Evolutionary conservation across 2,329 filamentous ascomycete genomes (phyloP), one percentile per base, ranked within the genome.

Genomic region (Ramularia collo-cygni): DNA sequence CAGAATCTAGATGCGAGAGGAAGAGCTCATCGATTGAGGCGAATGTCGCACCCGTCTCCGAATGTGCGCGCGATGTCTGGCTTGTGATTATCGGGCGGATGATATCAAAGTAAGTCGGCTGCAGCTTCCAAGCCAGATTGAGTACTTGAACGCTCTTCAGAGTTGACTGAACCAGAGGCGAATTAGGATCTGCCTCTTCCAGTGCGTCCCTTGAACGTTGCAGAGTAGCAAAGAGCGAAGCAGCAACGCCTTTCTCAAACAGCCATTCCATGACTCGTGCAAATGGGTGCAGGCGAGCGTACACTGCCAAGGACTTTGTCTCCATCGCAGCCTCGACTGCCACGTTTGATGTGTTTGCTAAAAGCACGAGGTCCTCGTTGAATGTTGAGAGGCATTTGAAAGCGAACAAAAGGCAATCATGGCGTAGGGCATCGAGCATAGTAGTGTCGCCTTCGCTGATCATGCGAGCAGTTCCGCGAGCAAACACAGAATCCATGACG

Each of bases 231-330:
- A 95, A 90, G 2, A 98, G 66, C 10, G 82, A 77, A 49, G 76
- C 77, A 54, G 94, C 78, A 15, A 95, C 85, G 49, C 83, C 86
- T 56, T 93, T 86, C 58, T 94, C 95, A 64, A 94, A 95, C 64
- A 98, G 77, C 88, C 92, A 96, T 59, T 98, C 92, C 85, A 96
- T 95, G 12, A 94, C 82, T 43, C 93, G 79, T 3, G 85, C 81
- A 57, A 96, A 98, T 0, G 93, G 90, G 64, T 98, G 93, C 38
- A 95, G 75, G 16, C 80, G 78, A 43, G 92, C 79, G 59, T 98
- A 99, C 4, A 76, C 75, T 35, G 80, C 77, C 4, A 96, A 70
- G 40, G 85, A 84, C 2, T 81, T 83, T 3, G 85, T 75, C 29
- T 75, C 75, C 49, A 94, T 85, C 12, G 83, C 77, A 8, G 75